Conservation (phyloP, 306 rosid species). For the Chamaecrista fasciculata region DNA sequence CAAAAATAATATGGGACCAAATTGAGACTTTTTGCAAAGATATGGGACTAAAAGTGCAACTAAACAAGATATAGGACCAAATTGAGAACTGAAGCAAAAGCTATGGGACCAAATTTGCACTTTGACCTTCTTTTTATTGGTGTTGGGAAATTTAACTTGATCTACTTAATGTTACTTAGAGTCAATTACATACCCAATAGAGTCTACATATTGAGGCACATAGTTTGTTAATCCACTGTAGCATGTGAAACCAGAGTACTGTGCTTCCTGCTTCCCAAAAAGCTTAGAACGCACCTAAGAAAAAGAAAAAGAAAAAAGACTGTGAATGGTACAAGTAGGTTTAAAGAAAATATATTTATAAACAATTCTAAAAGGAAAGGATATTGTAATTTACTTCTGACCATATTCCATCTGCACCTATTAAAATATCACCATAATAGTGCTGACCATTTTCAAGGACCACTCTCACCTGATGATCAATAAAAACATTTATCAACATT, state of each 20-base stretch:
- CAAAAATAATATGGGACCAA: no score
- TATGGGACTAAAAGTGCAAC: no score
- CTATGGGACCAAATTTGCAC: no score
- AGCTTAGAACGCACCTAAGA: conserved; percentile 45
- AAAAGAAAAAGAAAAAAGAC: conserved; percentile 16
- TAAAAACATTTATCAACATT: no score
- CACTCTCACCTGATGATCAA: conserved; percentile 34
- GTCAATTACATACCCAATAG: conserved; percentile 38
- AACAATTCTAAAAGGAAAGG: conserved; percentile 26
- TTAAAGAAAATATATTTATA: background rate
- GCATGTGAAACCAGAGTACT: conserved; percentile 44
- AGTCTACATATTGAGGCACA: conserved; percentile 39
- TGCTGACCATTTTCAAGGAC: conserved; percentile 44
- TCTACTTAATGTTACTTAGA: background rate
- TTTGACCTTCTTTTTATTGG: background rate
- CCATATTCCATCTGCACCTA: conserved; percentile 58
- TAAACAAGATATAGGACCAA: no score
- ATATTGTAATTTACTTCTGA: conserved; percentile 40
- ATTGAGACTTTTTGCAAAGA: no score
- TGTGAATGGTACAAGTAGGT: background rate
- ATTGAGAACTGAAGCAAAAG: no score
- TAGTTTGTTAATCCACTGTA: conserved; percentile 46
- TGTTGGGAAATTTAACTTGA: background rate
- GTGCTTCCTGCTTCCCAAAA: conserved; percentile 42
- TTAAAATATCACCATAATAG: conserved; percentile 40